Conservation (phyloP, 345 rosid species). For the Limnanthes douglasii region DNA sequence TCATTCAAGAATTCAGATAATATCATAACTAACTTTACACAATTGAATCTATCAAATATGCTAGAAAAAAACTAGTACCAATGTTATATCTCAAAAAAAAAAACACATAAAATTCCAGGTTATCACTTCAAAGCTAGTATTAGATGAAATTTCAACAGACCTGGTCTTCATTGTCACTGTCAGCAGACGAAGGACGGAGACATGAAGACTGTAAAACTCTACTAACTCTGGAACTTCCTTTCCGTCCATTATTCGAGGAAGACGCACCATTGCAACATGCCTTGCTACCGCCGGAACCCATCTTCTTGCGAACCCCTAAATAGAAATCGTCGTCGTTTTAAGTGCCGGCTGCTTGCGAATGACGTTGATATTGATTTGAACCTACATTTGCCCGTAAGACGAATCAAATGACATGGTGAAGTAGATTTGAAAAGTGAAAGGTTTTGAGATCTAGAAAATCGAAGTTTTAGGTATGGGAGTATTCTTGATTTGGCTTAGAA, state of each 20-base stretch:
- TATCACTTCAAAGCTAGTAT: not conserved
- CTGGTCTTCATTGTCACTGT: constrained; percentile 18
- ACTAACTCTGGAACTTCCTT: constrained; percentile 31
- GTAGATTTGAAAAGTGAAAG: too few relatives aligned
- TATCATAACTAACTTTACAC: not conserved
- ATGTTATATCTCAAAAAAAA: too few relatives aligned
- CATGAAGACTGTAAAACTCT: constrained; percentile 59
- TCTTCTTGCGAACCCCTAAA: constrained; percentile 5
- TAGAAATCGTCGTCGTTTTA: not conserved
- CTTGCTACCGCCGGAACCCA: constrained; percentile 87
- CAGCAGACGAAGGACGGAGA: constrained; percentile 43
- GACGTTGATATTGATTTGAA: too few relatives aligned
- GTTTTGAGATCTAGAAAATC: constrained; percentile 3
- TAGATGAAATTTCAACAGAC: constrained; percentile 11
- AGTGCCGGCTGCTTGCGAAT: too few relatives aligned
- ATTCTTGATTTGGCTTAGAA: not conserved
- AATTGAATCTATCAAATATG: too few relatives aligned
- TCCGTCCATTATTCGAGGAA: constrained; percentile 13
- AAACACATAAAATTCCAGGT: not conserved
- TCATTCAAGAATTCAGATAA: not conserved
- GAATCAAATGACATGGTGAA: too few relatives aligned
- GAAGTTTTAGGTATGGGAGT: not conserved
- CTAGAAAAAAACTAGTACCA: too few relatives aligned
- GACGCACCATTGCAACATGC: constrained; percentile 17
- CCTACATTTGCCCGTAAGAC: too few relatives aligned